Base-by-base conservation (phyloP, 176 grass and related monocot genomes). In the Pontederia paniculata region DNA sequence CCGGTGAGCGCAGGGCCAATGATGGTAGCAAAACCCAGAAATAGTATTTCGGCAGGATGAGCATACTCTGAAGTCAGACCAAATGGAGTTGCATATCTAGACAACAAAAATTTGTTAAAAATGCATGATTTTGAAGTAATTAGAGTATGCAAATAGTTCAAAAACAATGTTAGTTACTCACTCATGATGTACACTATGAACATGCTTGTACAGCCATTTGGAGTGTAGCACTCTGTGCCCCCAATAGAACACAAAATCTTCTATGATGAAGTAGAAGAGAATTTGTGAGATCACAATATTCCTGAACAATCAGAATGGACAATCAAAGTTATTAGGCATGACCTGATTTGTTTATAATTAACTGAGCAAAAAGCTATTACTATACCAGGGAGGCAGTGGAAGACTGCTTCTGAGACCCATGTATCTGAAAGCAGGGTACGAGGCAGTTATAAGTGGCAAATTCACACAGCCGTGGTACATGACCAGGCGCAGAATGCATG, bases 231-330 rank as follows among this genome's bases (percentile, higher is more conserved):
- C 63, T 44, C 89, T 83, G 56, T 94, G 89, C 10, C 89, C 84
- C 89, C 89, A 94, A 51, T 94, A 95, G 65, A 95, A 95, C 59
- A 95, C 76, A 57, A 95, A 95, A 85, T 95, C 89, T 44, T 95
- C 89, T 10, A 95, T 67, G 48, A 95, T 61, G 82, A 95, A 88
- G 66, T 88, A 95, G 64, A 95, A 95, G 55, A 95, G 60, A 68
- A 95, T 59, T 75, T 95, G 89, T 55, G 84, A 88, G 43, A 84
- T 57, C 47, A 85, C 47, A 44, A 88, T 80, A 4, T 74, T 78
- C 83, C 88, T 94, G 31, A 57, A 63, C 21, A 44, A 17, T 37
- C 54, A 44, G 18, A 61, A 75, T 41, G 75, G 42, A 53, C 12
- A 63, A 20, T 37, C 28, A 37, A 37, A 37, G 5, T 37, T 37